Evolutionary conservation across 2,329 filamentous ascomycete genomes (phyloP), one percentile per base, ranked within the genome.

Genomic region (Trichoderma guizhouense): DNA sequence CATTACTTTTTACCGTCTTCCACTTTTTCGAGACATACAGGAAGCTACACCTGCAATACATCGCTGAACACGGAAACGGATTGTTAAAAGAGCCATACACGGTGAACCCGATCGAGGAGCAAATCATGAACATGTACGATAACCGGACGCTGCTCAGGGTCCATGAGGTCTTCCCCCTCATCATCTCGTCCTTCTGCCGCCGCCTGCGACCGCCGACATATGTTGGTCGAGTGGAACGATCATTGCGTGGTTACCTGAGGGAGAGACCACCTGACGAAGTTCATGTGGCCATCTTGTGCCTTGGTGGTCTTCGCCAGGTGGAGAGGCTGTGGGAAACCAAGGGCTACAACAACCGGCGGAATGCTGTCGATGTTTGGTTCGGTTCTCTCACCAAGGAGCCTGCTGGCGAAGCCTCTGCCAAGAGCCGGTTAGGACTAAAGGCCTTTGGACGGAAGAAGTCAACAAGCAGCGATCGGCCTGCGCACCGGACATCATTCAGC

Each of bases 1-100:
- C 89, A 1, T 78, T 91, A 8, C 83, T 91, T 18, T 91, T 91
- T 74, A 90, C 89, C 14, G 83, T 90, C 28, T 91, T 91, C 74
- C 89, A 91, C 78, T 91, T 91, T 76, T 91, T 91, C 77, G 89
- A 91, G 77, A 89, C 84, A 1, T 91, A 90, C 76, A 86, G 89
- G 72, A 85, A 84, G 51, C 81, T 90, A 3, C 88, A 91, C 74
- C 78, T 90, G 8, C 81, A 88, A 74, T 87, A 88, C 73, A 84
- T 91, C 28, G 81, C 82, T 63, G 82, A 87, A 62, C 83, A 88
- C 70, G 86, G 86, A 14, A 82, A 86, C 63, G 87, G 88, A 6
- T 75, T 91, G 60, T 80, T 81, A 53, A 82, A 78, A 55, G 83
- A 84, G 69, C 86, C 89, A 0, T 90, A 88, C 74, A 91, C 89